Evolutionary conservation across 2,329 filamentous ascomycete genomes (phyloP), one percentile per base, ranked within the genome.

Genomic region (Pyrenophora teres): DNA sequence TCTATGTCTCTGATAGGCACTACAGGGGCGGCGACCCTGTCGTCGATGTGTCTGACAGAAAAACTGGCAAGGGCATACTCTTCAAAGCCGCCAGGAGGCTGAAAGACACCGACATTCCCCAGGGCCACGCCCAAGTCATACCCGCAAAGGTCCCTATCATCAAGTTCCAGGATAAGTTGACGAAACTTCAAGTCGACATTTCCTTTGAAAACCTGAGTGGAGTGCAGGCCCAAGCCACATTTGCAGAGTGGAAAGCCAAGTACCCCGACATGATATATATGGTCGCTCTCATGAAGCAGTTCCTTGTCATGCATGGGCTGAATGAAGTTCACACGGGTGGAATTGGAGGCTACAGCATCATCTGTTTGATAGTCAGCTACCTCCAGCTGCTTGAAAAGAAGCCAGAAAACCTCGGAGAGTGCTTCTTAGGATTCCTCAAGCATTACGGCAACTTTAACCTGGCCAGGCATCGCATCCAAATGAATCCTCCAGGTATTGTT

Each of bases 171-270:
- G 94, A 99, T 68, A 80, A 77, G 47, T 66, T 82, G 46, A 97
- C 92, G 1, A 87, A 86, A 10, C 78, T 99, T 46, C 90, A 89
- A 62, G 88, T 97, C 10, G 94, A 99, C 70, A 83, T 99, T 10
- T 97, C 92, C 0, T 97, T 99, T 69, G 93, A 99, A 75, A 97
- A 97, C 68, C 76, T 87, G 31, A 90, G 88, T 36, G 94, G 94
- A 9, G 77, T 97, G 8, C 76, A 82, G 15, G 93, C 94, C 2
- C 88, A 94, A 65, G 77, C 86, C 15, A 97, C 91, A 0, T 96
- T 97, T 70, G 74, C 85, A 46, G 72, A 78, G 0, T 99, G 94
- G 94, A 92, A 89, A 73, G 64, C 78, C 12, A 78, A 87, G 46
- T 96, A 88, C 59, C 92, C 93, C 0, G 85, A 86, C 7, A 92